Evolutionary conservation across 805 yeast genomes (phyloP).

Genomic region (Saturnispora sanitii): DNA sequence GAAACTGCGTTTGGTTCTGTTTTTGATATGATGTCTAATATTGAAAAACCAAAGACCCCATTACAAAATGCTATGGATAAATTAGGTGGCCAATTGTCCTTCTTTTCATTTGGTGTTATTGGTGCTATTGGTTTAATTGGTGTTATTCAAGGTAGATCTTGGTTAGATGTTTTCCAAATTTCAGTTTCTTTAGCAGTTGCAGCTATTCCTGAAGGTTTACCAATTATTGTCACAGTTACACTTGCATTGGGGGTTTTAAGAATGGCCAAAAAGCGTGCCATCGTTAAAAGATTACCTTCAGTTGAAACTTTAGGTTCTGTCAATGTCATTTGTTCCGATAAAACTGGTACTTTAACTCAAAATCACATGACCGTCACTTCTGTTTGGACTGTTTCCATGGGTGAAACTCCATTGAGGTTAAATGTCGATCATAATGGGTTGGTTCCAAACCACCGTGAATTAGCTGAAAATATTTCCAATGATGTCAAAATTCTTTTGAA

Average conservation of each 20-base stretch:
- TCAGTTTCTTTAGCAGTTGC: conserved; percentile 97
- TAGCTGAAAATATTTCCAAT: conserved; percentile 37
- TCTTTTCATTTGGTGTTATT: conserved; percentile 76
- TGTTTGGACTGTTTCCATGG: conserved; percentile 66
- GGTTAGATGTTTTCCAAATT: conserved; percentile 97
- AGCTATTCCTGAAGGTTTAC: conserved; percentile 97
- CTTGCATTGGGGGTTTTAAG: conserved; percentile 91
- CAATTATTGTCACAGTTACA: conserved; percentile 96
- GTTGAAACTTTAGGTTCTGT: conserved; percentile 94
- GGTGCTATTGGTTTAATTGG: conserved; percentile 91
- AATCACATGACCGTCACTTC: conserved; percentile 86
- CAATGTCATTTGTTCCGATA: conserved; percentile 86
- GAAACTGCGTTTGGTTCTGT: conserved; percentile 92
- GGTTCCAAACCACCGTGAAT: conserved; percentile 29
- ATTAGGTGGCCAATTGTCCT: conserved; percentile 81
- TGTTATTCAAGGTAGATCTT: conserved; percentile 79
- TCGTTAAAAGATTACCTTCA: conserved; percentile 86
- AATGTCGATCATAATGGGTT: not conserved
- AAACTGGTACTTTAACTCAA: conserved; percentile 83
- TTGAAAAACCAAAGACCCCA: conserved; percentile 97
- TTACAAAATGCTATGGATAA: conserved; percentile 92
- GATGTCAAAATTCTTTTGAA: conserved; percentile 50
- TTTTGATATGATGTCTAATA: conserved; percentile 88
- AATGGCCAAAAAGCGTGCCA: conserved; percentile 92
- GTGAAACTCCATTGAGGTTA: conserved; percentile 15